A percentile compares a stretch with the other conserved stretches of the same genome.
Evolutionary conservation across 202 grass and related monocot species (phyloP).

Genomic region (Schoenoplectus tabernaemontani): DNA sequence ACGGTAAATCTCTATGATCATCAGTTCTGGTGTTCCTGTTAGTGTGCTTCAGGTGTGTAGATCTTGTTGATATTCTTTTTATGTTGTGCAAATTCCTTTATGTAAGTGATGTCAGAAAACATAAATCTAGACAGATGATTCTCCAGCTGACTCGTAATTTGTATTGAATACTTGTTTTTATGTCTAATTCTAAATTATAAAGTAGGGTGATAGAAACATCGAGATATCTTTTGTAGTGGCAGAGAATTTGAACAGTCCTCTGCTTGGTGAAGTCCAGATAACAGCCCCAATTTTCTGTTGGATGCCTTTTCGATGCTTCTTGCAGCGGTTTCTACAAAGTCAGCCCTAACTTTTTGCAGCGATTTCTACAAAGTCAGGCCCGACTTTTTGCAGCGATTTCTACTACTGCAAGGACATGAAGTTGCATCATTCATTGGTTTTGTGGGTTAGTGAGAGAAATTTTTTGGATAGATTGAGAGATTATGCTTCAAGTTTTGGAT

Average conservation of each 20-base stretch:
- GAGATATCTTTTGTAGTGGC: constrained; percentile 35
- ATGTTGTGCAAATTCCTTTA: neutral
- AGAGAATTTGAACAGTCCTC: constrained; percentile 42
- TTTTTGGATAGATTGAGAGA: constrained; percentile 48
- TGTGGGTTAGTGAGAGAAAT: constrained; percentile 53
- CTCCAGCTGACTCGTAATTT: neutral
- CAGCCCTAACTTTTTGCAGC: constrained; percentile 74
- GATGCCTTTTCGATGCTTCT: constrained; percentile 99
- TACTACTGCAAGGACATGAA: constrained; percentile 56
- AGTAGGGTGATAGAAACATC: constrained; percentile 41
- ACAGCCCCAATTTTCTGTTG: constrained; percentile 62
- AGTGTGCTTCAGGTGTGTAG: constrained; percentile 46
- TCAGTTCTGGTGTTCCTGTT: constrained; percentile 49
- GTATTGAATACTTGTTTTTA: neutral
- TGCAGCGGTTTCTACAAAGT: constrained; percentile 93
- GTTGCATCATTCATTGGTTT: constrained; percentile 62
- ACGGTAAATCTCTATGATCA: constrained; percentile 55
- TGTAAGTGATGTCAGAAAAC: neutral
- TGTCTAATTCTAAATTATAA: constrained; percentile 16
- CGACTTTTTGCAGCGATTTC: constrained; percentile 95
- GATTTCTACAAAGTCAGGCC: constrained; percentile 80
- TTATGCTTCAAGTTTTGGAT: constrained; percentile 30
- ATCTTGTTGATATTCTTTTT: constrained; percentile 26
- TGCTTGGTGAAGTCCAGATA: constrained; percentile 42
- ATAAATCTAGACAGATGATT: neutral